Percentiles rank a stretch among this genome's conserved stretches.
phyloP scores from a whole-genome alignment of 2,329 filamentous ascomycete species.

The Talaromyces sp. region DNA sequence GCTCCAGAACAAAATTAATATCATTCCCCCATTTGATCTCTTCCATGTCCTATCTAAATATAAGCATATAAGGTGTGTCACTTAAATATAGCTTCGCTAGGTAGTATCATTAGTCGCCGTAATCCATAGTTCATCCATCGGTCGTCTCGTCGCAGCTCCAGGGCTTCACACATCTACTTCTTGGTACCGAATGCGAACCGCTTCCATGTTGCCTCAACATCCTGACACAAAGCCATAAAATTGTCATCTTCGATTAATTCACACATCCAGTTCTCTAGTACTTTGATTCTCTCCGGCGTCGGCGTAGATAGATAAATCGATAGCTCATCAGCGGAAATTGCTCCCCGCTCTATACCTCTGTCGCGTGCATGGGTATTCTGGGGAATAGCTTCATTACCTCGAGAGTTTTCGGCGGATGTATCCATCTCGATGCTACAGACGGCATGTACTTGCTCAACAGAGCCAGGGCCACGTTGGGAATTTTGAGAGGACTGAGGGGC shows the following conservation, averaged over 20 bases:
- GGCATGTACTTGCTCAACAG: not conserved
- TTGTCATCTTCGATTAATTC: constrained; percentile 43
- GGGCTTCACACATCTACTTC: not conserved
- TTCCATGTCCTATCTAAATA: too few relatives aligned
- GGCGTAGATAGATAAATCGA: constrained; percentile 35
- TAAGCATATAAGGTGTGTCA: too few relatives aligned
- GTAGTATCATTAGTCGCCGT: too few relatives aligned
- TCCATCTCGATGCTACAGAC: not conserved
- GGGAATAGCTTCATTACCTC: not conserved
- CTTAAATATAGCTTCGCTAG: too few relatives aligned
- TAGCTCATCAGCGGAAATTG: constrained; percentile 26
- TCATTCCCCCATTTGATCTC: too few relatives aligned
- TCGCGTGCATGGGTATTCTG: not conserved
- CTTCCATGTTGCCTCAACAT: constrained; percentile 45
- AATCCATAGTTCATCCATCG: too few relatives aligned
- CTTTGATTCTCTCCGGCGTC: constrained; percentile 33
- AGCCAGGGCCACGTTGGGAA: not conserved
- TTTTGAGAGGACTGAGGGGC: not conserved
- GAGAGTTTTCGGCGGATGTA: not conserved
- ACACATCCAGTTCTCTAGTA: constrained; percentile 47
- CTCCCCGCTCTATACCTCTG: not conserved
- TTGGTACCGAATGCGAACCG: constrained; percentile 42
- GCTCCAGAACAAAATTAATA: too few relatives aligned
- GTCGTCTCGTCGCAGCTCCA: too few relatives aligned
- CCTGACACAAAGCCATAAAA: constrained; percentile 44